Evolutionary conservation across 345 rosid species (phyloP), one percentile per base, ranked within the genome.

Genomic region (Populus tremula): DNA sequence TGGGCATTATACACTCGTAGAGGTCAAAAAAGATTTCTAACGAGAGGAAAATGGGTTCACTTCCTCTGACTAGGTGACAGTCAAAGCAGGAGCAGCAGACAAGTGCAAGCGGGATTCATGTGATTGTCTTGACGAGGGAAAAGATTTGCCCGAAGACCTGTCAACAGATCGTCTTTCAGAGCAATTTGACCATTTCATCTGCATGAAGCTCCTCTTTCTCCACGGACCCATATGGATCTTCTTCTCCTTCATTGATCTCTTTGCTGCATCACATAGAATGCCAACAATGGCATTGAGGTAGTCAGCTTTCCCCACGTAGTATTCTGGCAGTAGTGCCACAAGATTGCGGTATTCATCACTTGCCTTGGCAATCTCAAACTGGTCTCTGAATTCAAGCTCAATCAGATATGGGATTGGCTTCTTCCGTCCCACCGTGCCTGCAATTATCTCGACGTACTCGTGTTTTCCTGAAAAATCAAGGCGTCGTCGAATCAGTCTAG

Each of bases 161-260:
- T 72, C 72, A 20, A 29, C 16, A 4, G 77, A 49, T 2, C 47
- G n/a, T 29, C 43, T 70, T 8, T 56, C 69, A 2, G 71, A 65
- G 31, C 81, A 62, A 62, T 23, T 56, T 0, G 90, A 86, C 89
- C 90, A 88, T 84, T 88, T 86, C 90, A 86, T 88, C 70, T 88
- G 86, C 86, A 86, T 84, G 84, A 87, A 85, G 73, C 88, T 77
- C 50, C 79, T 78, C 81, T 82, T 87, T 39, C 90, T 72, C 90
- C 90, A 88, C 0, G 89, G 90, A 3, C 86, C 89, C 83, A 84
- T 82, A 9, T 84, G 82, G 71, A 86, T 78, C 38, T 84, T 86
- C 79, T 79, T 77, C 82, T 88, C 89, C 71, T 86, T 78, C 90
- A 88, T 84, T 2, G 89, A 88, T 49, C 45, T 82, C 82, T 83